These are phyloP conservation scores for Wickerhamiella azyma DNA, from an alignment of 805 yeast species.

Conservation along the genomic window DNA sequence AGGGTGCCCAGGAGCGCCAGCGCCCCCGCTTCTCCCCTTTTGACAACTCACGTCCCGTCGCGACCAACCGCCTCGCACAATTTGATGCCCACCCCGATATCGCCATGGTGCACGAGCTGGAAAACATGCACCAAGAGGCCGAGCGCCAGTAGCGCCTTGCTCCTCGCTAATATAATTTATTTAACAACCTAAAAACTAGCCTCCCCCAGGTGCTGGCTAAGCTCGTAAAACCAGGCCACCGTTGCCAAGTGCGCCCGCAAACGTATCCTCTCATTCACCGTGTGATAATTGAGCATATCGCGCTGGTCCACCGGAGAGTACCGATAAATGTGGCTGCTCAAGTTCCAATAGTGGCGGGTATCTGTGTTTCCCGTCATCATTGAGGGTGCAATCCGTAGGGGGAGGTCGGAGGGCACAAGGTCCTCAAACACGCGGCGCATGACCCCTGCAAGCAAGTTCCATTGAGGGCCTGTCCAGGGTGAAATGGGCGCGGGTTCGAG, in stretches of 20 bases:
- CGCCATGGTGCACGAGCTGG: no score
- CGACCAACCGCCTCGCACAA: no score
- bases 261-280: neutral
- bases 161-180: no score
- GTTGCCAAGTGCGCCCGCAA: slow-evolving; percentile 1
- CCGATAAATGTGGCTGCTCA: slow-evolving; percentile 48
- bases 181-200: neutral
- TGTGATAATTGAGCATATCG: slow-evolving; percentile 14
- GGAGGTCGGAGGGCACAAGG: slow-evolving; percentile 25
- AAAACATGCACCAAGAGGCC: no score
- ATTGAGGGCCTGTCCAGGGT: slow-evolving; percentile 31
- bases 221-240: slow-evolving; percentile 4
- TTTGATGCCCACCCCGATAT: no score
- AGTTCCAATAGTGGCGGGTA: slow-evolving; percentile 50
- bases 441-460: slow-evolving; percentile 51
- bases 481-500: slow-evolving; percentile 34
- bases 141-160: no score
- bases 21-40: no score
- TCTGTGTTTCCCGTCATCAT: slow-evolving; percentile 63
- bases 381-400: slow-evolving; percentile 38
- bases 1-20: no score
- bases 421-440: slow-evolving; percentile 52
- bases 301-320: slow-evolving; percentile 33
- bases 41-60: no score
- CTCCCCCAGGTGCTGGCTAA: slow-evolving; percentile 11